Evolutionary conservation across 352 stramenopile species (phyloP), one percentile per base, ranked within the genome.

Genomic region (Pythium aphanidermatum): DNA sequence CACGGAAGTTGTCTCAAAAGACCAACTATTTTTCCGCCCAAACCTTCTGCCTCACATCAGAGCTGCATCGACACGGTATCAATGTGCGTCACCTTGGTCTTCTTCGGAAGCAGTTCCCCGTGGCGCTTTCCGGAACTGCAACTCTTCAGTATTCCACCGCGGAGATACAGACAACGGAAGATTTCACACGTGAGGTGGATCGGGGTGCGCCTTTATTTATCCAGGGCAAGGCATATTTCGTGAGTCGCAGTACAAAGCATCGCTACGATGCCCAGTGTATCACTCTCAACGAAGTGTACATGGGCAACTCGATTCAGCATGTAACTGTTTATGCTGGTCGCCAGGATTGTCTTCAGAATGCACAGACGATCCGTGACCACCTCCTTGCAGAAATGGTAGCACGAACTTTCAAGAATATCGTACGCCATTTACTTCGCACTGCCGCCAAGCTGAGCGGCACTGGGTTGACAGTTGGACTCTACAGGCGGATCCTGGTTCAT

Each of bases 1-100:
- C 85, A 0, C 56, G 79, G 23, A 90, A 96, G 27, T 46, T 96
- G 16, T 86, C 74, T 16, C 63, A 76, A 17, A 74, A 80, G 25
- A 11, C 37, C 2, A 31, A 67, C 17, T 92, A 88, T 27, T 86
- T 83, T 31, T 64, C 68, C 5, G 58, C 63, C 0, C 34, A 52
- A 0, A 58, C 49, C n/a, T 84, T 86, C 33, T 42, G 78, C 37
- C 33, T 97, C 11, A 76, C 75, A 0, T 56, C 67, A 9, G 86
- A 96, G 43, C 69, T 97, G 65, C 88, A 97, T 50, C 59, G 77
- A 21, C 74, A 93, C 14, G 90, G 90, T 1, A 95, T 97, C 42
- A 96, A 95, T 42, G 51, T 96, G 44, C 80, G 90, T 0, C 88
- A 97, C 38, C 59, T 97, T 19, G 88, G 88, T 4, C 44, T 95